A percentile compares a stretch with the other conserved stretches of the same genome.
These are phyloP conservation scores for Hypericum androsaemum DNA, from an alignment of 345 rosid species.

Conservation along the genomic window DNA sequence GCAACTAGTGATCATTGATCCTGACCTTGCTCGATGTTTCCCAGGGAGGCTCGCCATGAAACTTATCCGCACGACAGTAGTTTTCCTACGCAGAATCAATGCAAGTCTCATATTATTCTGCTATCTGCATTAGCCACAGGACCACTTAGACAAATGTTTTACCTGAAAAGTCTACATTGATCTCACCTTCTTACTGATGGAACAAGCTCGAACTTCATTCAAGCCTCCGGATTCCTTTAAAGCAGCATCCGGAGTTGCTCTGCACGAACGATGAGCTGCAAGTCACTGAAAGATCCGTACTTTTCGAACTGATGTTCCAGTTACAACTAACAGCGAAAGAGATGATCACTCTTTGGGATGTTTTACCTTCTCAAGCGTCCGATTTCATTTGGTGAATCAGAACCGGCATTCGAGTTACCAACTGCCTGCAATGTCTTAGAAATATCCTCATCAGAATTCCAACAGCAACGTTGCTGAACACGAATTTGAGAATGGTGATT, in stretches of 20 bases:
- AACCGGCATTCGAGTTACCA: not conserved
- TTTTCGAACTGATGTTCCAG: too few relatives aligned
- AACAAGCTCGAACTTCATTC: slow-evolving; percentile 14
- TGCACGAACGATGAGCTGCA: slow-evolving; percentile 9
- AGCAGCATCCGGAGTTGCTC: slow-evolving; percentile 18
- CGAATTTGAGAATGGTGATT: not conserved
- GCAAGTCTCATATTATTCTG: too few relatives aligned
- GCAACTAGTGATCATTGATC: too few relatives aligned
- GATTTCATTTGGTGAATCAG: too few relatives aligned
- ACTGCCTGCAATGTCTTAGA: not conserved
- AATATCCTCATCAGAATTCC: slow-evolving; percentile 1
- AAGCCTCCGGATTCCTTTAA: slow-evolving; percentile 19
- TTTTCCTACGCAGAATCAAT: too few relatives aligned
- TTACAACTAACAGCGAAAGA: too few relatives aligned
- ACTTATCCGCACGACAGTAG: too few relatives aligned
- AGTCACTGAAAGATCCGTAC: slow-evolving; percentile 6
- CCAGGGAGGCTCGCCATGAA: too few relatives aligned
- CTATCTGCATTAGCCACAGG: slow-evolving; percentile 1
- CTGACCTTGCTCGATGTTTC: too few relatives aligned
- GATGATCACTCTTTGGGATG: too few relatives aligned
- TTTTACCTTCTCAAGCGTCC: too few relatives aligned
- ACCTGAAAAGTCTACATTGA: not conserved
- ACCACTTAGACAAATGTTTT: not conserved
- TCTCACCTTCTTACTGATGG: slow-evolving; percentile 30
- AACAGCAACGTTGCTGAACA: not conserved